Evolutionary conservation across 2,329 filamentous ascomycete species (phyloP).

Genomic region (Cyphellophora attinorum): DNA sequence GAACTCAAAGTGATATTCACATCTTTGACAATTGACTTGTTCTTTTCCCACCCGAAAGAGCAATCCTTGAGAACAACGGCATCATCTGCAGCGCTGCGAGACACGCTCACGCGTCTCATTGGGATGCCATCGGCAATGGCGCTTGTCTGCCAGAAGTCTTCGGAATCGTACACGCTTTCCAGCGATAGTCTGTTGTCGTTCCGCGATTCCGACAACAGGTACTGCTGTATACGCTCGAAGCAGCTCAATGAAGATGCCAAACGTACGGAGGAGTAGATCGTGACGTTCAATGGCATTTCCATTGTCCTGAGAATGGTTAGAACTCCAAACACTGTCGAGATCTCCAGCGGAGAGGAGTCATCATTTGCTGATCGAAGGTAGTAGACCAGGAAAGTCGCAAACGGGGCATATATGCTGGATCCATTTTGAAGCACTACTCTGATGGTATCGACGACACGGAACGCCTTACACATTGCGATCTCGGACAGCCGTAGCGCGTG

Average conservation of each 20-base stretch:
- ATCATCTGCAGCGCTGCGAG: slow-evolving; percentile 2
- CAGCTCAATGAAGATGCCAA: slow-evolving; percentile 13
- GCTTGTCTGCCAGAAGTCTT: background rate
- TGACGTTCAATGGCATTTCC: slow-evolving; percentile 4
- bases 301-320: slow-evolving; percentile 12
- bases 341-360: slow-evolving; percentile 7
- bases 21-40: slow-evolving; percentile 24
- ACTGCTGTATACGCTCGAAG: slow-evolving; percentile 15
- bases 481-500: slow-evolving; percentile 31
- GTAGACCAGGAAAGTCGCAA: slow-evolving; percentile 13
- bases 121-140: slow-evolving; percentile 3
- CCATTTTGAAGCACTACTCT: slow-evolving; percentile 9
- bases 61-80: slow-evolving; percentile 27
- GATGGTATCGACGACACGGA: slow-evolving; percentile 21
- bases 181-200: slow-evolving; percentile 10
- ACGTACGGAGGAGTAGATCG: slow-evolving; percentile 6
- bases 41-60: slow-evolving; percentile 38
- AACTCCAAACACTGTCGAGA: slow-evolving; percentile 9
- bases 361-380: slow-evolving; percentile 5
- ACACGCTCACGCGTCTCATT: slow-evolving; percentile 3
- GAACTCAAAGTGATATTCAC: background rate
- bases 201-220: slow-evolving; percentile 9
- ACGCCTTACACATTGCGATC: slow-evolving; percentile 30
- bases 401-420: slow-evolving; percentile 10
- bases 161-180: background rate